Evolutionary conservation across 495 filamentous ascomycete species (phyloP).

Genomic region (Penicillium silybi): DNA sequence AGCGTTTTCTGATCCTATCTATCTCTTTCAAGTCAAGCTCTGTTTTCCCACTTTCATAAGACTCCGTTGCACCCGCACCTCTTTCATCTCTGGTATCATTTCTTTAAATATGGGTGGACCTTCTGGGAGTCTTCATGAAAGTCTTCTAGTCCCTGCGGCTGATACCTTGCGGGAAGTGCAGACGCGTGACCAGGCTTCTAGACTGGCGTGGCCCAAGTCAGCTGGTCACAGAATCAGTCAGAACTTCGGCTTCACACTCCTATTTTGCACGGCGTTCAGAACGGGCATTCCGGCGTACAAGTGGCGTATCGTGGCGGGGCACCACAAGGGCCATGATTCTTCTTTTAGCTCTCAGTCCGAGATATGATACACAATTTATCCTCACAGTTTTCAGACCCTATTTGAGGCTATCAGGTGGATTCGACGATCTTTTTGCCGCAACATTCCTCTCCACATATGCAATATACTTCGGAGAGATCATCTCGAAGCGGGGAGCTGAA

Average conservation of each 20-base stretch:
- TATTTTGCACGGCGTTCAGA: background rate
- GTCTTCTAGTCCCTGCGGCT: background rate
- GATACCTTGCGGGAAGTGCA: background rate
- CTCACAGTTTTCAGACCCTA: background rate
- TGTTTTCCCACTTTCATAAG: background rate
- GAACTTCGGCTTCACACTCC: background rate
- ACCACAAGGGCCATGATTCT: too few relatives aligned
- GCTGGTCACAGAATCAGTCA: background rate
- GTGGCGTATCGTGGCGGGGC: background rate
- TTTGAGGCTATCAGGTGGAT: too few relatives aligned
- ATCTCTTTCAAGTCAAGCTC: background rate
- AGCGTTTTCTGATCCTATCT: constrained; percentile 1
- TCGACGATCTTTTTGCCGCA: too few relatives aligned
- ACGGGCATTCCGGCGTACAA: background rate
- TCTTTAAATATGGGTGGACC: background rate
- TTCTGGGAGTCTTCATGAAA: background rate
- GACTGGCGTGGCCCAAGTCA: background rate
- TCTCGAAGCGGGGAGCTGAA: background rate
- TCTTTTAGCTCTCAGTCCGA: background rate
- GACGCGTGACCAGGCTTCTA: background rate
- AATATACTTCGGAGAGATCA: background rate
- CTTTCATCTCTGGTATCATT: background rate
- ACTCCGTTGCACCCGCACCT: background rate
- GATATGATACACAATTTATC: background rate
- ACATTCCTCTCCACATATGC: too few relatives aligned